Evolutionary conservation across 2,329 filamentous ascomycete genomes (phyloP).

Genomic region (Neofusicoccum cordaticola): DNA sequence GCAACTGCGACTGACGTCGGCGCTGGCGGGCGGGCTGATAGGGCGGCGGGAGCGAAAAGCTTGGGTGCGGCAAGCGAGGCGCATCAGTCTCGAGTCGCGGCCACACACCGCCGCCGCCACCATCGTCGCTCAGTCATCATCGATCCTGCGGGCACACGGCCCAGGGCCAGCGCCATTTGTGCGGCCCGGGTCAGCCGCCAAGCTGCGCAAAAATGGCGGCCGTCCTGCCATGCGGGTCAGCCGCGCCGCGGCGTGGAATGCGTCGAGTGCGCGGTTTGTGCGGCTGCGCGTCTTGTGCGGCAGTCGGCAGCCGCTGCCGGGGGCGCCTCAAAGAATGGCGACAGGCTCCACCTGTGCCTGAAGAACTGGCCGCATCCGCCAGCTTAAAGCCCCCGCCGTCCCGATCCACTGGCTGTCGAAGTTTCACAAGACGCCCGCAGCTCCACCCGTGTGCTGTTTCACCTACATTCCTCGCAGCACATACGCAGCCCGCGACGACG

Average conservation of each 20-base stretch:
- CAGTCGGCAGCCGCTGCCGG: background rate
- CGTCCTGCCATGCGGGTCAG: background rate
- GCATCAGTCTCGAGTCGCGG: background rate
- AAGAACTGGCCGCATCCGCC: background rate
- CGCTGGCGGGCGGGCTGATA: background rate
- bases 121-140: background rate
- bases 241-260: background rate
- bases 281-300: constrained; percentile 14
- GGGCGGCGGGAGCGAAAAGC: constrained; percentile 4
- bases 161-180: constrained; percentile 19
- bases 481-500: background rate
- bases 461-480: background rate
- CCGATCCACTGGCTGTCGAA: background rate
- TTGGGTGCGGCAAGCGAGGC: background rate
- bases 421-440: constrained; percentile 1
- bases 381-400: background rate
- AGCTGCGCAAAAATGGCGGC: background rate
- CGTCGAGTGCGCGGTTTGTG: background rate
- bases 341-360: background rate
- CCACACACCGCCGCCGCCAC: background rate
- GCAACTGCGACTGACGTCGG: background rate
- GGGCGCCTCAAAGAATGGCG: background rate
- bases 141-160: background rate
- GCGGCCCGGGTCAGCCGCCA: constrained; percentile 15
- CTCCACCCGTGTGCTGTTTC: constrained; percentile 5